Conservation (phyloP, 1,284 basidiomycete species). For the Chondrostereum purpureum region DNA sequence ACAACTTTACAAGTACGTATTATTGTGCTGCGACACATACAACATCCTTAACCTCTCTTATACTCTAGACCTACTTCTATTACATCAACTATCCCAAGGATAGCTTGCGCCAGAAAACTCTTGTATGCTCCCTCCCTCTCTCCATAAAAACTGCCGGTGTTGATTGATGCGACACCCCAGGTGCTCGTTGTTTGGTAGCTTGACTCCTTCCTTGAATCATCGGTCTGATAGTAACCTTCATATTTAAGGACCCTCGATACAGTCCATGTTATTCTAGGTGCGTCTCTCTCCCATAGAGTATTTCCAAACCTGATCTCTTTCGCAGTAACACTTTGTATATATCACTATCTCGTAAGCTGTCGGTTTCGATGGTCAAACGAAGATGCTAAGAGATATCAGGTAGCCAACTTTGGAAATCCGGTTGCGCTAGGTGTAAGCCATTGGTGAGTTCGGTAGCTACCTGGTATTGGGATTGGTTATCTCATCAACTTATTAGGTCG, state of each 20-base stretch:
- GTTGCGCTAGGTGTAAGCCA: slow-evolving; percentile 16
- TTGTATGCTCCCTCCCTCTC: slow-evolving; percentile 12
- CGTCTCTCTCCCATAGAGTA: background rate
- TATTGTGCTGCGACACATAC: background rate
- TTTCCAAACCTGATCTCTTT: background rate
- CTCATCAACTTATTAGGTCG: slow-evolving; percentile 19
- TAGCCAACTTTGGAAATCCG: slow-evolving; percentile 28
- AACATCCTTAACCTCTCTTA: background rate
- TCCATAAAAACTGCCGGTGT: no score
- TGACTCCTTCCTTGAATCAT: no score
- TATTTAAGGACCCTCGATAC: slow-evolving; percentile 11
- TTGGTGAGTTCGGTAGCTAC: slow-evolving; percentile 5
- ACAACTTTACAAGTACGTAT: slow-evolving; percentile 17
- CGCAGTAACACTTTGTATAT: slow-evolving; percentile 27
- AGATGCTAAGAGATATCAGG: no score
- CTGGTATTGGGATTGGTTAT: background rate
- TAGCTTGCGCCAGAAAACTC: slow-evolving; percentile 5
- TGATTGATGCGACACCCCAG: no score
- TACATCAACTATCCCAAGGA: slow-evolving; percentile 19
- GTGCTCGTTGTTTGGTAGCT: slow-evolving; percentile 14
- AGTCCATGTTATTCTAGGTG: slow-evolving; percentile 9
- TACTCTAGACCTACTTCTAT: slow-evolving; percentile 17
- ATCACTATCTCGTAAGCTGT: slow-evolving; percentile 28
- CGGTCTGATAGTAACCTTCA: no score
- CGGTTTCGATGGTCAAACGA: no score